Evolutionary conservation across 2,329 filamentous ascomycete genomes (phyloP).

Genomic region (Talaromyces atroroseus): DNA sequence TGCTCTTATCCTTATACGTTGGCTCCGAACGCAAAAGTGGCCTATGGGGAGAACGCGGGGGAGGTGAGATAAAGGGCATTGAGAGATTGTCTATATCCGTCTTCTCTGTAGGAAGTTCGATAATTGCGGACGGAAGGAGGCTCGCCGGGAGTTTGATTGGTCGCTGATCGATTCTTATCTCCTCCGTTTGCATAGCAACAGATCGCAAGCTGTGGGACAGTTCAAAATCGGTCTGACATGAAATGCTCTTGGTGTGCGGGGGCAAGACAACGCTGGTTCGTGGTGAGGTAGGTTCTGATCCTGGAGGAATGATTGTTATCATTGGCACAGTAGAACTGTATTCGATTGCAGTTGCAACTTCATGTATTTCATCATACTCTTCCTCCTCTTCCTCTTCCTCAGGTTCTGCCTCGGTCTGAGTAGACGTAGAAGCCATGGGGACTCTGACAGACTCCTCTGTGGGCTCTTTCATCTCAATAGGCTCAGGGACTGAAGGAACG

Average conservation of each 20-base stretch:
- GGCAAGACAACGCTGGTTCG: constrained; percentile 70
- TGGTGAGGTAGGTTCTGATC: constrained; percentile 74
- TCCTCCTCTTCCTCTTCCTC: neutral
- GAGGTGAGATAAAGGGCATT: constrained; percentile 30
- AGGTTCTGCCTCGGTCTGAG: constrained; percentile 14
- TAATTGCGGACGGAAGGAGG: constrained; percentile 71
- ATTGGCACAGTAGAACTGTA: constrained; percentile 60
- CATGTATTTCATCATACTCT: constrained; percentile 16
- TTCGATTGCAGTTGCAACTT: constrained; percentile 13
- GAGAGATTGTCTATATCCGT: constrained; percentile 21
- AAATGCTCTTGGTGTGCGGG: constrained; percentile 72
- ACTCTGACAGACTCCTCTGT: constrained; percentile 12
- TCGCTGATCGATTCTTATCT: constrained; percentile 77
- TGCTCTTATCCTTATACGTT: constrained; percentile 42
- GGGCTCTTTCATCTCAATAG: constrained; percentile 16
- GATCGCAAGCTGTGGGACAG: constrained; percentile 46
- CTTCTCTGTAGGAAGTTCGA: constrained; percentile 43
- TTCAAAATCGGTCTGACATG: constrained; percentile 67
- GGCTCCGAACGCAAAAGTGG: constrained; percentile 22
- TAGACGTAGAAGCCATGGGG: constrained; percentile 24
- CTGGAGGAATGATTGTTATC: constrained; percentile 87
- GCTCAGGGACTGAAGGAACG: constrained; percentile 31
- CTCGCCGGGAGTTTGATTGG: constrained; percentile 69
- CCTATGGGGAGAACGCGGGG: constrained; percentile 28
- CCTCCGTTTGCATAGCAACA: constrained; percentile 76